Evolutionary conservation across 1,284 basidiomycete species (phyloP), one percentile per base, ranked within the genome.

Genomic region (Pseudozyma tsukubaensis): DNA sequence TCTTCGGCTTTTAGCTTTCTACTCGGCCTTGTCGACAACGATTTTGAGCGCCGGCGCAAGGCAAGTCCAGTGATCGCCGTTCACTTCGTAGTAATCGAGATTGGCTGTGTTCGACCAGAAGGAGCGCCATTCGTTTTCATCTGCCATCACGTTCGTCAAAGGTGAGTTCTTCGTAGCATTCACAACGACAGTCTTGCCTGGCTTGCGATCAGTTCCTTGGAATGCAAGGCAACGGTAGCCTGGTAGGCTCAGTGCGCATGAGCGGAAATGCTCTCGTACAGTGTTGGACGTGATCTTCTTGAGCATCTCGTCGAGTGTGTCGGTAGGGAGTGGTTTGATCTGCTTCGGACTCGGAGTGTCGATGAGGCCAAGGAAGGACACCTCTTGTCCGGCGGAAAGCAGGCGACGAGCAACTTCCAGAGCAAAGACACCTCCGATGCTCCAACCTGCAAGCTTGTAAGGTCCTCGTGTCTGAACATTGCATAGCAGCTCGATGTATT

Each of bases 361-460:
- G 37, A 75, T 71, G 35, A 71, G 59, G 6, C 59, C 67, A 1
- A 75, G 44, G 10, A 64, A 61, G 0, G 39, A 32, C n/a, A 75
- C 63, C 21, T 60, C 47, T 34, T 71, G 59, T 10, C 68, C 72
- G 19, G 47, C 43, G 12, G 59, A 67, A 10, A 71, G 62, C 1
- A 75, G 63, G 2, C 54, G 63, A 7, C 67, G 62, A 6, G 61
- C 59, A 6, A 71, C 63, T 51, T 75, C 63, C 10, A 75, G 57
- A 0, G 68, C 72, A 48, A 75, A 56, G 24, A 75, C 37, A n/a
- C 72, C 72, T 50, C 72, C 72, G 37, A 75, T 75, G 57, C 72
- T 75, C 72, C 72, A 75, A 12, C 72, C 72, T 10, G 55, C 72
- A 1, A 75, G 53, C 35, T 52, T 55, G 51, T 66, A 71, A 9